Conservation (phyloP, 1,139 yeast species). For the Zygoascus hellenicus region DNA sequence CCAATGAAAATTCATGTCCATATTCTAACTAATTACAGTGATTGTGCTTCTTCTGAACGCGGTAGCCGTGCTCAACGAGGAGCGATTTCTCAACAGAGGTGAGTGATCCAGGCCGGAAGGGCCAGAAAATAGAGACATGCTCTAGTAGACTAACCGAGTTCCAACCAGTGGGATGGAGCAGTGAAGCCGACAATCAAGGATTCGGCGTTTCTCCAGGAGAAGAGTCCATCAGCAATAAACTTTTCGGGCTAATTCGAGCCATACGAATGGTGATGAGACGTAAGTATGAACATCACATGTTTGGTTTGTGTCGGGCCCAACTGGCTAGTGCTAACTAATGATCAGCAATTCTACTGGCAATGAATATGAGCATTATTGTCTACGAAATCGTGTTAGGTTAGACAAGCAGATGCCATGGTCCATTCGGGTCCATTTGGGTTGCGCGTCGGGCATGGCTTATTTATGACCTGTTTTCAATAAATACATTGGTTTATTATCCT, state of each 20-base stretch:
- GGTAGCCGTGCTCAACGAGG: slow-evolving; percentile 76
- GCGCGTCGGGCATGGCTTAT: too few relatives aligned
- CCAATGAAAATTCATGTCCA: too few relatives aligned
- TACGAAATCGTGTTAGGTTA: slow-evolving; percentile 73
- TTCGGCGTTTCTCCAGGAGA: slow-evolving; percentile 41
- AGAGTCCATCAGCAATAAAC: slow-evolving; percentile 48
- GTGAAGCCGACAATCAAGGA: slow-evolving; percentile 28
- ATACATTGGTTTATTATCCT: slow-evolving; percentile 7
- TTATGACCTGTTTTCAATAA: slow-evolving; percentile 1
- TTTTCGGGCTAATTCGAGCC: slow-evolving; percentile 63
- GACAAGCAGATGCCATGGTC: too few relatives aligned
- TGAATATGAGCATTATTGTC: slow-evolving; percentile 59
- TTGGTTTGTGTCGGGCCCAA: neutral
- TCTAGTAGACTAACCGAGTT: neutral
- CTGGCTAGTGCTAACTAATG: neutral
- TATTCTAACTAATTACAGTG: slow-evolving; percentile 18
- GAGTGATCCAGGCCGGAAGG: slow-evolving; percentile 27
- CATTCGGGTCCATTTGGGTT: too few relatives aligned
- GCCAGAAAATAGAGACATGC: neutral
- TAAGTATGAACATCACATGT: slow-evolving; percentile 30
- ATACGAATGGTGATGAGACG: slow-evolving; percentile 68
- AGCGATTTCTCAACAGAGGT: slow-evolving; percentile 71
- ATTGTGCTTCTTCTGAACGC: slow-evolving; percentile 66
- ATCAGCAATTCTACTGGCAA: slow-evolving; percentile 59
- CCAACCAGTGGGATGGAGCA: slow-evolving; percentile 26